A percentile compares a stretch with the other conserved stretches of the same genome.
phyloP scores from a whole-genome alignment of 2,329 filamentous ascomycete species.

The Ilyonectria destructans region DNA sequence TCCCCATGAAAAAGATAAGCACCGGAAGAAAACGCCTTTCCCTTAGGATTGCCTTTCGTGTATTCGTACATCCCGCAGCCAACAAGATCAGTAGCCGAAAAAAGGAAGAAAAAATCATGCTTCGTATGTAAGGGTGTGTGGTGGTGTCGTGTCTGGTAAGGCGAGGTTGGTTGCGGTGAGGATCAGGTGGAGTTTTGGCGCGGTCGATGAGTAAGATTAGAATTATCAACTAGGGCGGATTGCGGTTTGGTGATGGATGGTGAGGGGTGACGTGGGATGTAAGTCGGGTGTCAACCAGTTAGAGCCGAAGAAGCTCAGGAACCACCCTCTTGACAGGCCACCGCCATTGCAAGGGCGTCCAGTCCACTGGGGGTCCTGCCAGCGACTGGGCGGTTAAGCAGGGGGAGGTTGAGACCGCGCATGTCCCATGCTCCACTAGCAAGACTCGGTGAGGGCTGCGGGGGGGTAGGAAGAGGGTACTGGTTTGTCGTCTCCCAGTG shows the following conservation, averaged over 20 bases:
- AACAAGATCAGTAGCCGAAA: slow-evolving; percentile 28
- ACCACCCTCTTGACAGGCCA: slow-evolving; percentile 66
- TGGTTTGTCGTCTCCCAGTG: slow-evolving; percentile 60
- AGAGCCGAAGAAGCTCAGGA: slow-evolving; percentile 34
- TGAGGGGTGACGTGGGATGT: slow-evolving; percentile 10
- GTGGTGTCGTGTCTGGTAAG: slow-evolving; percentile 18
- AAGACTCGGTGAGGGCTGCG: slow-evolving; percentile 56
- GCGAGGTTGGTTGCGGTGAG: slow-evolving; percentile 21
- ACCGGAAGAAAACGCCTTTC: slow-evolving; percentile 37
- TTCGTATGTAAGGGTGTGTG: slow-evolving; percentile 21
- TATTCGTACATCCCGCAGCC: slow-evolving; percentile 44
- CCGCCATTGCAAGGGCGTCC: slow-evolving; percentile 69
- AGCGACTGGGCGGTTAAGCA: slow-evolving; percentile 62
- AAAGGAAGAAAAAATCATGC: slow-evolving; percentile 24
- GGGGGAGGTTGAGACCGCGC: slow-evolving; percentile 61
- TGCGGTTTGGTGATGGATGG: slow-evolving; percentile 21
- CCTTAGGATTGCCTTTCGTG: slow-evolving; percentile 37
- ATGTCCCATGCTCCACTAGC: slow-evolving; percentile 63
- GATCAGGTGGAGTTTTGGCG: slow-evolving; percentile 11
- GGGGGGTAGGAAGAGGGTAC: slow-evolving; percentile 56
- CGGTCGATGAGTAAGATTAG: slow-evolving; percentile 36
- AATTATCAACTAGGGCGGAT: slow-evolving; percentile 43
- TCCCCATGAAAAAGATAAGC: slow-evolving; percentile 31
- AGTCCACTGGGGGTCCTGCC: slow-evolving; percentile 66
- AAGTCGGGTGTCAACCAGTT: slow-evolving; percentile 10